Base-by-base conservation (phyloP, 805 yeast species). In the Metschnikowia santaceciliae region DNA sequence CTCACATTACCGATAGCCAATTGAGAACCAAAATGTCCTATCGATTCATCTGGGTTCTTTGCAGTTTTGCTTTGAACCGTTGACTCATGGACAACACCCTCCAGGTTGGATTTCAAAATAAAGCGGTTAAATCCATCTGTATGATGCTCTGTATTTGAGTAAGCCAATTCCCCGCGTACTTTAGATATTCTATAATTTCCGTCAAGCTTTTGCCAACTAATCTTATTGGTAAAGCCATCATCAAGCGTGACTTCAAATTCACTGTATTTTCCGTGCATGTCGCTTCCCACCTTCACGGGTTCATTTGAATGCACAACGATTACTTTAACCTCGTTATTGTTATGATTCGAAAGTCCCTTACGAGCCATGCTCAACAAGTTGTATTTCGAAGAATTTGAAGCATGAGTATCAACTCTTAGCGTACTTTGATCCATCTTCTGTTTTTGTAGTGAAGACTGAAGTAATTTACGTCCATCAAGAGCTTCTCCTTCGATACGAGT, bases 1-100 rank as follows among this genome's bases (percentile, higher is more conserved):
- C 87, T 79, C 41, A 94, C 82, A 64, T 91, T 96, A 36, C 99
- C 99, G 52, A 94, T 88, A 15, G 90, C 87, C 46, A 87, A 69
- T 34, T 50, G 52, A 4, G 59, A 48, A 3, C 59, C 59, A 20
- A 46, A 41, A n/a, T 20, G 26, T 15, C 22, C 44, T 19, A 20
- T 5, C 30, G 23, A 6, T 19, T 47, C 13, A 4, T 32, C 55
- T 26, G 35, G 14, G 20, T 19, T 23, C 10, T 35, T 17, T 4
- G 20, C 4, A 20, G 33, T 6, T 10, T 43, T 23, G 4, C 11
- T 35, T 26, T 37, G 30, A 6, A 32, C 32, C 8, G 19, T 13
- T n/a, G 32, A 32, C 11, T 42, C 41, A 46, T n/a, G 35, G 17
- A 13, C 19, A 30, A 26, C 30, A 11, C 35, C 32, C 36, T 26